A percentile compares a stretch with the other conserved stretches of the same genome.
phyloP scores from a whole-genome alignment of 768 basidiomycete species.

The Boletus rufocinnamomeus region DNA sequence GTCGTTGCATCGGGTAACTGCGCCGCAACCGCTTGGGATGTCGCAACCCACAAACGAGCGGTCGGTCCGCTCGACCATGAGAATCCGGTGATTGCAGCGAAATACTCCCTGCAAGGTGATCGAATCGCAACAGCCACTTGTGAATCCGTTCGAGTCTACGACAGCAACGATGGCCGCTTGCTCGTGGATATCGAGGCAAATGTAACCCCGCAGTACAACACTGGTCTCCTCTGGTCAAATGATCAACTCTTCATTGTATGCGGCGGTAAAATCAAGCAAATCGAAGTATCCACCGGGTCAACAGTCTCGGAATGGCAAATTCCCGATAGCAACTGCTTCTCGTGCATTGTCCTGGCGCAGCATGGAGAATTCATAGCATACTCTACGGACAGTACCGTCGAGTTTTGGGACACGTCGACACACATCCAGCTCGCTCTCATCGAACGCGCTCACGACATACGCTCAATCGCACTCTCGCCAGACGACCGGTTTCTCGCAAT shows the following conservation, averaged over 20 bases:
- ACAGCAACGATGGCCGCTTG: neutral
- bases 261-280: neutral
- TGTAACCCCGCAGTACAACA: neutral
- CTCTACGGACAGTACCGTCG: neutral
- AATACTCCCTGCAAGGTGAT: neutral
- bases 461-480: neutral
- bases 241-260: neutral
- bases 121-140: neutral
- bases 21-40: neutral
- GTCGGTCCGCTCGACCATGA: neutral
- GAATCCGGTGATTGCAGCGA: neutral
- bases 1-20: neutral
- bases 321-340: neutral
- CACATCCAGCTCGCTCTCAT: neutral
- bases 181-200: neutral
- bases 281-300: neutral
- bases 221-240: neutral
- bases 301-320: neutral
- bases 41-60: neutral
- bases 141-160: neutral
- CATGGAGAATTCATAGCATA: neutral
- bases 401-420: neutral
- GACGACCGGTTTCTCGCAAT: neutral
- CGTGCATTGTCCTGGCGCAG: neutral
- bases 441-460: neutral